These are phyloP conservation scores for Stephania japonica DNA, from an alignment of 164 flowering plant species.

Conservation along the genomic window DNA sequence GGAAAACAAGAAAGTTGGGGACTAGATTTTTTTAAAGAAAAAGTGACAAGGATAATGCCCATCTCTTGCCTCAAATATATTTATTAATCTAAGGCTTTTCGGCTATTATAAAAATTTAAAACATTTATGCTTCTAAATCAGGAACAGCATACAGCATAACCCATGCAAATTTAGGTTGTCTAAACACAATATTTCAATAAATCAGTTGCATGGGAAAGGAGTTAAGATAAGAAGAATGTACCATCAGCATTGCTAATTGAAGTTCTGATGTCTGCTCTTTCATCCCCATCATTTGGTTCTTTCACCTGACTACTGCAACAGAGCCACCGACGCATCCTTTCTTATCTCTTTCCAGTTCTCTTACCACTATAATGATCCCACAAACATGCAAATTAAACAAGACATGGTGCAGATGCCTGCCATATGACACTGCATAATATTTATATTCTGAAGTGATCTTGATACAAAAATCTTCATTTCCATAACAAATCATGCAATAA, in stretches of 20 bases:
- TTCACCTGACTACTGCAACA: slow-evolving; percentile 20
- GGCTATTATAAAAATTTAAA: too few species aligned
- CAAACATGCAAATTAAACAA: slow-evolving; percentile 2
- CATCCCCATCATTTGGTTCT: slow-evolving; percentile 10
- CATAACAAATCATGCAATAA: neutral
- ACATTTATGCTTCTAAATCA: too few species aligned
- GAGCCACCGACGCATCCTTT: slow-evolving; percentile 25
- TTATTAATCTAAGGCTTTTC: too few species aligned
- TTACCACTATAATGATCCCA: neutral
- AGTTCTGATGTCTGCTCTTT: slow-evolving; percentile 16
- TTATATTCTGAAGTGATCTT: neutral
- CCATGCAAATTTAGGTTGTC: neutral
- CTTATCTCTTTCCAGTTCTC: slow-evolving; percentile 1
- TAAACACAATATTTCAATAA: neutral
- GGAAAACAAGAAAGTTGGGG: too few species aligned
- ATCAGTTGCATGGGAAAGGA: slow-evolving; percentile 1
- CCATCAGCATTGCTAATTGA: slow-evolving; percentile 14
- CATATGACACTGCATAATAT: neutral
- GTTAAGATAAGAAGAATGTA: neutral
- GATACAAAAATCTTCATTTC: neutral
- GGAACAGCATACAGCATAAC: too few species aligned
- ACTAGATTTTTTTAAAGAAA: too few species aligned
- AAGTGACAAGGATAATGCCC: too few species aligned
- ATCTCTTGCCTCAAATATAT: too few species aligned
- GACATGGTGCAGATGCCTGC: slow-evolving; percentile 12